These are phyloP conservation scores for Opeltia flavorubescens DNA, from an alignment of 495 filamentous ascomycete species.

Conservation along the genomic window DNA sequence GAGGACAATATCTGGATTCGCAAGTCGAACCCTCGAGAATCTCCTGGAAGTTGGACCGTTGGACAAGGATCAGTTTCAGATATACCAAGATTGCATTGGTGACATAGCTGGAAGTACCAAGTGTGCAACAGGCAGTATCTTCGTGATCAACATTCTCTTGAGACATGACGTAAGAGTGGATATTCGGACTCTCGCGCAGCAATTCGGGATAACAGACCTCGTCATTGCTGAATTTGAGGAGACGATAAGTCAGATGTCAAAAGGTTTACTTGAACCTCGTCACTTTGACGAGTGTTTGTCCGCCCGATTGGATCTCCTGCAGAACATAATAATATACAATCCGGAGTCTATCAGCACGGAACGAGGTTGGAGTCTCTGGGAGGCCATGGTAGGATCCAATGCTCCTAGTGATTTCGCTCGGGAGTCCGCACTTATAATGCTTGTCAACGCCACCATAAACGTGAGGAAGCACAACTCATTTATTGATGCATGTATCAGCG, in stretches of 20 bases:
- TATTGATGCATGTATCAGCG: slow-evolving; percentile 47
- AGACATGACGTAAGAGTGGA: slow-evolving; percentile 23
- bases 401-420: slow-evolving; percentile 41
- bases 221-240: slow-evolving; percentile 36
- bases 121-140: slow-evolving; percentile 55
- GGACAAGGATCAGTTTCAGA: slow-evolving; percentile 32
- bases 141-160: slow-evolving; percentile 47
- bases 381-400: slow-evolving; percentile 46
- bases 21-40: slow-evolving; percentile 35
- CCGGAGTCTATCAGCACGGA: slow-evolving; percentile 46
- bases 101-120: slow-evolving; percentile 42
- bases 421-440: slow-evolving; percentile 49
- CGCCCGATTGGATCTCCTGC: slow-evolving; percentile 45
- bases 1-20: slow-evolving; percentile 37
- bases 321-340: slow-evolving; percentile 39
- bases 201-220: slow-evolving; percentile 36
- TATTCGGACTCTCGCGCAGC: slow-evolving; percentile 36
- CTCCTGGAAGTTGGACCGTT: slow-evolving; percentile 38
- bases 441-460: slow-evolving; percentile 36
- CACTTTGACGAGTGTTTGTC: slow-evolving; percentile 23
- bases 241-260: slow-evolving; percentile 27
- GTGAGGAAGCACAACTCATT: slow-evolving; percentile 42
- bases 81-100: slow-evolving; percentile 41
- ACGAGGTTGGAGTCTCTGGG: slow-evolving; percentile 51
- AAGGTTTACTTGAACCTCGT: slow-evolving; percentile 14